Evolutionary conservation across 345 rosid species (phyloP), one percentile per base, ranked within the genome.

Genomic region (Eucalyptus sp.): DNA sequence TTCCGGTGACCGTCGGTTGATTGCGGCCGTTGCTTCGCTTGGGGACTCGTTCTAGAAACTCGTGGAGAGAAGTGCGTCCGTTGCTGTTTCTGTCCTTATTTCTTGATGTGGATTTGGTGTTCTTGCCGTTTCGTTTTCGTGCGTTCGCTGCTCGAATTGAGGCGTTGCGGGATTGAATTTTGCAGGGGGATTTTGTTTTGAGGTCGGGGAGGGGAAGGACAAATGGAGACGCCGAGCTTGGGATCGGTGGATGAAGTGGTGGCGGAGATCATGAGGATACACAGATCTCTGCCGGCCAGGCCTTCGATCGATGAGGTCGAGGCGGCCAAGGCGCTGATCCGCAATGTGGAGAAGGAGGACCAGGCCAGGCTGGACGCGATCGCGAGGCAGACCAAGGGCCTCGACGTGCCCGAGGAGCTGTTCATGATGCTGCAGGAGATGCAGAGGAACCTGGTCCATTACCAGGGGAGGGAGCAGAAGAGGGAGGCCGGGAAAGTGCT

Each of bases 251-350:
- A 97, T 15, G 90, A 89, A 41, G 96, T 92, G 51, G 98, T 95
- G 89, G 97, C 93, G 88, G 99, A 95, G 93, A 95, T 98, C 91
- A 98, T 95, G 99, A 94, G 92, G 50, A 92, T 96, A 60, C 99
- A 96, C 27, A 95, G 96, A 95, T 96, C 97, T 68, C 92, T 98
- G 86, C 98, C 99, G 4, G 25, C 87, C 12, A 91, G 99, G 52
- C 98, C 99, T 2, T 95, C 93, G 4, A 90, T 98, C 43, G 99
- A 98, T 14, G 98, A 97, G 50, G 93, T 95, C 4, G 97, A 97
- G 88, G 98, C 97, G 3, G 99, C 99, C 14, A 92, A 86, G 88
- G 89, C 91, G 41, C 66, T 98, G 90, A 94, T 97, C 76, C 92
- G 79, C 17, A 96, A 93, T 86, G 97, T 95, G 43, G 99, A 98